Conservation (phyloP, 345 rosid genomes). For the Linum lewisii region DNA sequence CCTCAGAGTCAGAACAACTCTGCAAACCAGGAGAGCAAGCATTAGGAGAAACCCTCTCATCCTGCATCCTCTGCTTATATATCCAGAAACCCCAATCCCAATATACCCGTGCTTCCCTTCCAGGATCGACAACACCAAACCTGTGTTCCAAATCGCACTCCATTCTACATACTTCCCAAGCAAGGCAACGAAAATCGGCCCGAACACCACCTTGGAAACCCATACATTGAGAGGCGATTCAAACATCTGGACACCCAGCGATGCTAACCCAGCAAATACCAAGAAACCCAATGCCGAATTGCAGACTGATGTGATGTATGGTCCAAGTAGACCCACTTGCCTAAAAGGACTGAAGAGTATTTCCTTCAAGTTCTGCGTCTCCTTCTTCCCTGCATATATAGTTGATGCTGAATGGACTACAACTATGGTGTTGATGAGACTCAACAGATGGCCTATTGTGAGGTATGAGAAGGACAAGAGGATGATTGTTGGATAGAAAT, state of each 20-base stretch:
- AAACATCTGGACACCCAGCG: background rate
- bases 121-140: conserved; percentile 23
- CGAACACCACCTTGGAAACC: background rate
- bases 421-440: conserved; percentile 26
- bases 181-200: background rate
- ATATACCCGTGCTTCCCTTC: conserved; percentile 31
- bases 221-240: background rate
- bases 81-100: conserved; percentile 16
- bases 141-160: conserved; percentile 32
- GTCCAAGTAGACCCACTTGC: conserved; percentile 22
- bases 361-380: conserved; percentile 10
- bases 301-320: conserved; percentile 32
- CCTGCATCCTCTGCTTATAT: conserved; percentile 24
- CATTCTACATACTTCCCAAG: conserved; percentile 22
- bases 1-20: conserved; percentile 15
- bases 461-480: background rate
- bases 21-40: conserved; percentile 18
- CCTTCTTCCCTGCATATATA: conserved; percentile 15
- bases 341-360: conserved; percentile 8
- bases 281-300: conserved; percentile 15
- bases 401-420: conserved; percentile 19
- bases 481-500: conserved; percentile 2
- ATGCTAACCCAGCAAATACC: conserved; percentile 1
- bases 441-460: conserved; percentile 18
- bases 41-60: conserved; percentile 13